phyloP scores from a whole-genome alignment of 164 flowering plant genomes.

The Vitis amurensis region DNA sequence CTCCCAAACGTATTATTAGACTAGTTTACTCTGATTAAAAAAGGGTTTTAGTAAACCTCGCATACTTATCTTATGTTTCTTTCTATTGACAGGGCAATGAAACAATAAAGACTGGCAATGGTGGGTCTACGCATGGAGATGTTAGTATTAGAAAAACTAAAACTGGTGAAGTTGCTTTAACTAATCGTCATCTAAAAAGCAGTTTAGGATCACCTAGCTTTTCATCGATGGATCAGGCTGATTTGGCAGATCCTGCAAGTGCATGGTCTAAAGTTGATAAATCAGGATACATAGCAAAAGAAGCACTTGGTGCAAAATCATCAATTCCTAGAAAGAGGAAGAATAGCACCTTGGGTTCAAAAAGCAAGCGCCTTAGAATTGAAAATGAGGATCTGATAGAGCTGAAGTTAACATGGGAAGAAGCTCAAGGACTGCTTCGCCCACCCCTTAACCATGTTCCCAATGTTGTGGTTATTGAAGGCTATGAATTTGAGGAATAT shows the following conservation, averaged over 20 bases:
- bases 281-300: constrained; percentile 58
- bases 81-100: constrained; percentile 36
- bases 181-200: constrained; percentile 17
- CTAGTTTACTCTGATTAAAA: too few species aligned
- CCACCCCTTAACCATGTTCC: constrained; percentile 61
- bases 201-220: constrained; percentile 17
- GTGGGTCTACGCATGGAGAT: constrained; percentile 36
- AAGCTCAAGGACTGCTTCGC: constrained; percentile 85
- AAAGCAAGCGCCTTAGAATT: constrained; percentile 61
- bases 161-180: constrained; percentile 22
- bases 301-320: constrained; percentile 43
- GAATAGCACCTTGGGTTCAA: constrained; percentile 56
- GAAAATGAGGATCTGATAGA: constrained; percentile 61
- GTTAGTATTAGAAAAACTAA: constrained; percentile 32
- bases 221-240: constrained; percentile 40
- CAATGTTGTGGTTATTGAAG: constrained; percentile 66
- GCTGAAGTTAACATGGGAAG: constrained; percentile 85
- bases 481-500: constrained; percentile 85
- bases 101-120: constrained; percentile 25
- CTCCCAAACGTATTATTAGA: too few species aligned
- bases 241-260: constrained; percentile 41
- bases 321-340: constrained; percentile 59
- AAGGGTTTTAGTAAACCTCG: too few species aligned
- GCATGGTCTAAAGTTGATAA: constrained; percentile 55
- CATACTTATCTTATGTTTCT: background rate